Evolutionary conservation across 495 filamentous ascomycete species (phyloP).

Genomic region (Jackrogersella minutella): DNA sequence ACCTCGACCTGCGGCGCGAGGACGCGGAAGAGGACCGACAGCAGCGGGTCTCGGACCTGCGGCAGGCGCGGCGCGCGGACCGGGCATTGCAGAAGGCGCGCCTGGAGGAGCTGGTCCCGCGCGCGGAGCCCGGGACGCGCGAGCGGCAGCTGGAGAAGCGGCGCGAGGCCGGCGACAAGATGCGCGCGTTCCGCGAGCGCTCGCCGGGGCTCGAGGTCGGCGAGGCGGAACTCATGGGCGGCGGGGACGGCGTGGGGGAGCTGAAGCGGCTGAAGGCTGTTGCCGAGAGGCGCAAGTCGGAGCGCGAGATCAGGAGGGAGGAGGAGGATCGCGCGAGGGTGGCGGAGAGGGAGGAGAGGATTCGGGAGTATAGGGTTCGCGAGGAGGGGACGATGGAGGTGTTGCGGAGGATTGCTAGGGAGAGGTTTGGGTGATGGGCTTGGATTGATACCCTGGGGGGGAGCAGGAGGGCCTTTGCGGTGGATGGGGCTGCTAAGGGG

Average conservation of each 20-base stretch:
- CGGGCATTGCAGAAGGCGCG: slow-evolving; percentile 65
- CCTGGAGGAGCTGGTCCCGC: slow-evolving; percentile 82
- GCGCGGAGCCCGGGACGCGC: slow-evolving; percentile 83
- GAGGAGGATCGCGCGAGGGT: slow-evolving; percentile 65
- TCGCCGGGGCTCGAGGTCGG: slow-evolving; percentile 64
- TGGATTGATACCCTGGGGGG: neutral
- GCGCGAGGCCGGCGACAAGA: slow-evolving; percentile 61
- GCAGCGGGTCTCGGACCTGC: slow-evolving; percentile 61
- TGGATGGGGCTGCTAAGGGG: neutral
- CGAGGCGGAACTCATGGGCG: slow-evolving; percentile 70
- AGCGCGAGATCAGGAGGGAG: slow-evolving; percentile 71
- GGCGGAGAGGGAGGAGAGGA: slow-evolving; percentile 70
- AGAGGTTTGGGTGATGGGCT: slow-evolving; percentile 65
- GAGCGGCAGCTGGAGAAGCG: slow-evolving; percentile 90
- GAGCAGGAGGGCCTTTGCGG: neutral
- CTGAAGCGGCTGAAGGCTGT: slow-evolving; percentile 63
- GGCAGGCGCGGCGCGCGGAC: slow-evolving; percentile 68
- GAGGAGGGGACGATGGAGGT: slow-evolving; percentile 74
- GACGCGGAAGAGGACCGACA: slow-evolving; percentile 60
- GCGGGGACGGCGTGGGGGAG: slow-evolving; percentile 62
- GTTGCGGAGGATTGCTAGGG: slow-evolving; percentile 67
- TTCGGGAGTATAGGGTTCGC: slow-evolving; percentile 62
- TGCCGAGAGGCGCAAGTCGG: slow-evolving; percentile 66
- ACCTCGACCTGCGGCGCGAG: slow-evolving; percentile 71
- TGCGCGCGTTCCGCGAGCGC: slow-evolving; percentile 66